These are phyloP conservation scores for Prototheca stagnorum DNA, from an alignment of 163 green algal genomes.

Conservation along the genomic window DNA sequence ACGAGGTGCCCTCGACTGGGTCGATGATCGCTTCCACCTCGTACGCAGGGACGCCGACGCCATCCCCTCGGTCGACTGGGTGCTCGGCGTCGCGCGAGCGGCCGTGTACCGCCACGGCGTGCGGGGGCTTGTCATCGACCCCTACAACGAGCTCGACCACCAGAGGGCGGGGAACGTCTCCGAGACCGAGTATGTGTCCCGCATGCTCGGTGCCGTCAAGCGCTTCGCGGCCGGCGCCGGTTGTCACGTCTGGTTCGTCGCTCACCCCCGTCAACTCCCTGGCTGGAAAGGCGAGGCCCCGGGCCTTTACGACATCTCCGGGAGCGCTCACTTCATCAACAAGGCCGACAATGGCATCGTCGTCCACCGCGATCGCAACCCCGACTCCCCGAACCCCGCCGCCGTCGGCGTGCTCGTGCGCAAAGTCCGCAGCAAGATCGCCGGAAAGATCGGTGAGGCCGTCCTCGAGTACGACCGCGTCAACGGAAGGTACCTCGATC, in stretches of 20 bases:
- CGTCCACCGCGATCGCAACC: conserved; percentile 59
- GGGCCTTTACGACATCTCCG: conserved; percentile 76
- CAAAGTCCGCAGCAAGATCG: conserved; percentile 87
- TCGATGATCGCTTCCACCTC: conserved; percentile 68
- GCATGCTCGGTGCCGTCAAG: conserved; percentile 84
- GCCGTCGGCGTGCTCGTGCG: conserved; percentile 47
- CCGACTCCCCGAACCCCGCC: conserved; percentile 4
- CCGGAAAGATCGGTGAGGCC: conserved; percentile 53
- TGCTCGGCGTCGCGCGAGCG: conserved; percentile 61
- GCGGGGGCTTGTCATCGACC: conserved; percentile 83
- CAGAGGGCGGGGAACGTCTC: conserved; percentile 28
- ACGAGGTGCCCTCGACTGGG: conserved; percentile 43
- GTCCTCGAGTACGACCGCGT: conserved; percentile 21
- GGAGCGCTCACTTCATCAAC: conserved; percentile 91
- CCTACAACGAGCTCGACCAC: conserved; percentile 90
- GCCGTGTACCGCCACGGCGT: conserved; percentile 81
- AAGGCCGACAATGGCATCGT: conserved; percentile 92
- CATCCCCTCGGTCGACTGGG: conserved; percentile 73
- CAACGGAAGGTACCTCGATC: conserved; percentile 20
- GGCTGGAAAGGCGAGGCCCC: conserved; percentile 43
- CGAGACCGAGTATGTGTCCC: conserved; percentile 89
- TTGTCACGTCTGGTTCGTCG: conserved; percentile 83
- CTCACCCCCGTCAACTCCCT: conserved; percentile 60
- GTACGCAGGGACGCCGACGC: conserved; percentile 68
- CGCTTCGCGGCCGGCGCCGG: conserved; percentile 47